Percentiles rank a stretch among this genome's conserved stretches.
These are phyloP conservation scores for Yamadazyma akitaensis DNA, from an alignment of 805 yeast species.

Conservation along the genomic window DNA sequence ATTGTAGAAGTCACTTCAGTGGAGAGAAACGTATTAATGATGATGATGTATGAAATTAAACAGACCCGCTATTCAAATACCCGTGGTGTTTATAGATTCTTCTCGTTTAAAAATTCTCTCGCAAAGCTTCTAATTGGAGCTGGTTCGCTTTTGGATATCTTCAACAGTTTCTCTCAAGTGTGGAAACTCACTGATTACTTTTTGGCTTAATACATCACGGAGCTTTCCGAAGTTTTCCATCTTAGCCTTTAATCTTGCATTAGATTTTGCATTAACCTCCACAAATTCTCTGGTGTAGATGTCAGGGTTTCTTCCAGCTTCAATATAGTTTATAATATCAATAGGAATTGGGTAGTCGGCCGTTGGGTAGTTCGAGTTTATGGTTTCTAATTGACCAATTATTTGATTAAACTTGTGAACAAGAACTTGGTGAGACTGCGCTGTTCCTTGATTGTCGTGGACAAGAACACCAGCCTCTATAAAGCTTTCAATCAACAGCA, in stretches of 20 bases:
- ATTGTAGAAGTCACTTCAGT: too few species aligned
- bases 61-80: background rate
- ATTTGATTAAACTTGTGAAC: slow-evolving; percentile 42
- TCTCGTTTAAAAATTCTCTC: too few species aligned
- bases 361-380: slow-evolving; percentile 31
- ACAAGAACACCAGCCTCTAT: slow-evolving; percentile 88
- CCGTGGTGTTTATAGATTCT: background rate
- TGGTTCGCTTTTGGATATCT: slow-evolving; percentile 44
- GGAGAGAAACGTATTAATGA: too few species aligned
- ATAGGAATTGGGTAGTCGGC: slow-evolving; percentile 57
- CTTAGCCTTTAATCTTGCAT: slow-evolving; percentile 85
- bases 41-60: background rate
- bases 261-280: slow-evolving; percentile 86
- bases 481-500: slow-evolving; percentile 57
- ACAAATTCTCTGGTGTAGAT: slow-evolving; percentile 95
- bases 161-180: slow-evolving; percentile 60
- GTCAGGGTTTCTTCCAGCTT: slow-evolving; percentile 96
- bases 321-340: slow-evolving; percentile 88
- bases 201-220: slow-evolving; percentile 62
- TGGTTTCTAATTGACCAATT: slow-evolving; percentile 32
- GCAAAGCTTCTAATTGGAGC: background rate
- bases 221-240: slow-evolving; percentile 64
- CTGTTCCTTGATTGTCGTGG: slow-evolving; percentile 90
- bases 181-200: slow-evolving; percentile 76
- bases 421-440: slow-evolving; percentile 59